Conservation (phyloP, 1,284 basidiomycete species). For the Vanrija sp. region DNA sequence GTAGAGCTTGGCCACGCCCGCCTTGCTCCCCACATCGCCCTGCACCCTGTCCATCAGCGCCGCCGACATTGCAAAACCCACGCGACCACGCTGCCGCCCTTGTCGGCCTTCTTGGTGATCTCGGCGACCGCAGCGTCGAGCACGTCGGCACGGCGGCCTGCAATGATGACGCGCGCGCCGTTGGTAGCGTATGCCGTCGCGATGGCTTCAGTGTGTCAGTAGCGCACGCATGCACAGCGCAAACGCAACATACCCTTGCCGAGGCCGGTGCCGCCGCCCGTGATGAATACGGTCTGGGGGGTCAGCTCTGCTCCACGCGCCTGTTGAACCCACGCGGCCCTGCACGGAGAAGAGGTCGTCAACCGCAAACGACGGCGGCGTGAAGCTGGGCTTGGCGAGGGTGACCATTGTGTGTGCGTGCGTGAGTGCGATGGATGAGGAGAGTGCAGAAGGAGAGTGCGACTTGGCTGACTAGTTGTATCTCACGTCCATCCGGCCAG, state of each 20-base stretch:
- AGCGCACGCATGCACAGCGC: no score
- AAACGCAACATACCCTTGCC: conserved; percentile 24
- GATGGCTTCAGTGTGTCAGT: conserved; percentile 25
- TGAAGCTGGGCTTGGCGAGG: not conserved
- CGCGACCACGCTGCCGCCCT: conserved; percentile 18
- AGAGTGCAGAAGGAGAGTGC: no score
- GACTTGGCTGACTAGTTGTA: no score
- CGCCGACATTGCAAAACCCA: conserved; percentile 2
- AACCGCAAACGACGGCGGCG: conserved; percentile 8
- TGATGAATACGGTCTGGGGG: conserved; percentile 8
- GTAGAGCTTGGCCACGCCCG: conserved; percentile 33
- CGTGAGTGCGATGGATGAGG: no score
- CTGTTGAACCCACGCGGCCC: conserved; percentile 14
- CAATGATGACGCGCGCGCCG: conserved; percentile 49
- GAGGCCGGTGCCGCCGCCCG: conserved; percentile 39
- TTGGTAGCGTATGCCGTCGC: conserved; percentile 43
- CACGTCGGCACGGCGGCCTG: conserved; percentile 43
- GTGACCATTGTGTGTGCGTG: not conserved
- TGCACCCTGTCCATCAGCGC: conserved; percentile 27
- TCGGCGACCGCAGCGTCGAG: conserved; percentile 40
- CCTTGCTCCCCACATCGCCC: conserved; percentile 45
- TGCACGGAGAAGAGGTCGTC: conserved; percentile 27
- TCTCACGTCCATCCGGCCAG: no score
- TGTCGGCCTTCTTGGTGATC: conserved; percentile 20
- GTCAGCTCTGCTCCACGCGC: no score